Evolutionary conservation across 345 rosid species (phyloP), one percentile per base, ranked within the genome.

Genomic region (Salix purpurea): DNA sequence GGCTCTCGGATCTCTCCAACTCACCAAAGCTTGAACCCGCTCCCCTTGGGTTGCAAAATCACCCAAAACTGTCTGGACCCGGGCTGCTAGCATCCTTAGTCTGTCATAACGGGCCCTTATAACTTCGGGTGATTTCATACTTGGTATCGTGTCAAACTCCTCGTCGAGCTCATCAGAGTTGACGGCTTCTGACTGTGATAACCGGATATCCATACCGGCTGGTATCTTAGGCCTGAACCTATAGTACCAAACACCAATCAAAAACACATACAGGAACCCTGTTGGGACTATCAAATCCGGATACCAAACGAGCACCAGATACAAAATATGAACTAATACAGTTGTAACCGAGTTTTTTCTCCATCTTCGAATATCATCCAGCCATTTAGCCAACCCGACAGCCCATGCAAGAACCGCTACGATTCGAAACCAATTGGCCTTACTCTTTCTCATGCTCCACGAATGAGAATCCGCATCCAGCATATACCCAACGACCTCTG

Each of bases 371-470:
- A 96, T 89, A 44, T 86, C 87, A 56, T 96, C 89, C 73, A 93
- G 79, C 99, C 99, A 96, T 77, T 86, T 93, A 0, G 97, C 98
- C 85, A 96, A 81, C 81, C 99, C 98, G 36, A 93, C 86, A 5
- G 88, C 96, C 98, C 99, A 93, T 2, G 96, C 94, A 18, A 96
- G 91, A 76, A 96, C 97, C 4, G 90, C 96, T 42, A 93, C 96
- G 9, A 92, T 93, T 77, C 99, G 90, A 73, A 90, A 93, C 99
- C 98, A 93, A 80, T 93, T 93, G 0, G 97, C 93, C 78, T 90
- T 96, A 74, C 99, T 91, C 84, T 90, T 96, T 72, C 99, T 90
- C 97, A 93, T 96, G 92, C 99, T 96, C 99, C 99, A 96, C 1
- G 91, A 37, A 10, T 96, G 97, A 7, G 98, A 96, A 77, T 96